Evolutionary conservation across 768 basidiomycete genomes (phyloP).

Genomic region (Coprinellus micaceus): DNA sequence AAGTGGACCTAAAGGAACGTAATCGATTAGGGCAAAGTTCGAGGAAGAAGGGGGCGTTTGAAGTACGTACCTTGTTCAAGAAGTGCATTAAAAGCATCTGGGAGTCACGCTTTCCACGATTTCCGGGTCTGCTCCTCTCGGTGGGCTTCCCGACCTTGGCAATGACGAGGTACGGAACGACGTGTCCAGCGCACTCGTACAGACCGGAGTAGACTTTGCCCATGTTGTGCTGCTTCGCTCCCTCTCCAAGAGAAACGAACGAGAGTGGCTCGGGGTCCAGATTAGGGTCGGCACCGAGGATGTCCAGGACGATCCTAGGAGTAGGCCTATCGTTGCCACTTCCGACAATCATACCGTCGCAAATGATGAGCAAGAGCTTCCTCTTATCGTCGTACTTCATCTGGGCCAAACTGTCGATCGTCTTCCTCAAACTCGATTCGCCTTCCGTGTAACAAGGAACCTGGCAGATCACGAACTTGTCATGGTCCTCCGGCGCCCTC

Average conservation of each 20-base stretch:
- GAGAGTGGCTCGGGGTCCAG: conserved; percentile 87
- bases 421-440: conserved; percentile 87
- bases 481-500: conserved; percentile 80
- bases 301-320: conserved; percentile 88
- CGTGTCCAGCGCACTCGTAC: conserved; percentile 92
- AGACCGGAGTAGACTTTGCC: conserved; percentile 94
- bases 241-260: conserved; percentile 91
- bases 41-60: too few species aligned
- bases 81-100: conserved; percentile 90
- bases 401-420: conserved; percentile 86
- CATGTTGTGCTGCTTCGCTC: conserved; percentile 84
- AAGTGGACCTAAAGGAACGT: conserved; percentile 96
- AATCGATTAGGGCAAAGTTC: too few species aligned
- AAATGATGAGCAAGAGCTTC: conserved; percentile 89
- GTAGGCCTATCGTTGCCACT: conserved; percentile 92
- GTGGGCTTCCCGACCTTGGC: conserved; percentile 95
- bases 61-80: conserved; percentile 82
- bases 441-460: conserved; percentile 96
- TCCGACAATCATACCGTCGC: conserved; percentile 88
- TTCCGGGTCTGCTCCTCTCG: conserved; percentile 87
- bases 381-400: conserved; percentile 95
- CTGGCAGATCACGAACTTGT: conserved; percentile 93
- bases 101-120: conserved; percentile 92
- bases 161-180: conserved; percentile 89
- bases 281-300: conserved; percentile 86